These are phyloP conservation scores for Cornus suecica DNA, from an alignment of 148 eudicot species.

Conservation along the genomic window DNA sequence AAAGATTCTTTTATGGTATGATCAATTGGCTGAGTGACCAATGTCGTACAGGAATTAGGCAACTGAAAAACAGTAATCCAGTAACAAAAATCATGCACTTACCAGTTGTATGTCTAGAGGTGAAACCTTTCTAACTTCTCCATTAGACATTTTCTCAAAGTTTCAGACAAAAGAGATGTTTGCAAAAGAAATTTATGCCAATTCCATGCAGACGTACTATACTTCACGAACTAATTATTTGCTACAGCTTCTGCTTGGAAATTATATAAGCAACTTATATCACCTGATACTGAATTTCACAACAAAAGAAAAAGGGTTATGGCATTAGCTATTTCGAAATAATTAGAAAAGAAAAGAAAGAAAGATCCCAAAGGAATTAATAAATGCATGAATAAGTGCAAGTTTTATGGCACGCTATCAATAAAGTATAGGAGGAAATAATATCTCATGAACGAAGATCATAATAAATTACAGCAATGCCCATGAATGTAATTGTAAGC, in stretches of 20 bases:
- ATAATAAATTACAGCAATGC: too few species aligned
- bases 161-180: constrained; percentile 7
- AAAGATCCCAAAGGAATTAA: not conserved
- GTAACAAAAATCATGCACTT: constrained; percentile 17
- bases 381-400: not conserved
- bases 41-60: not conserved
- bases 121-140: constrained; percentile 60
- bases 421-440: too few species aligned
- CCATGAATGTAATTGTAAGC: too few species aligned
- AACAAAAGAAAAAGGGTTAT: not conserved
- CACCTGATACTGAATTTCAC: not conserved
- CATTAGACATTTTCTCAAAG: constrained; percentile 54
- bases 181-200: constrained; percentile 10
- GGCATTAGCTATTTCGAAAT: not conserved
- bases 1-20: not conserved
- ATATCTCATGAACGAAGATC: too few species aligned
- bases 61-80: not conserved
- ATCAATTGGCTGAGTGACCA: not conserved
- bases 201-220: not conserved
- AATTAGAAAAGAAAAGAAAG: not conserved
- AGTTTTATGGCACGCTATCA: not conserved
- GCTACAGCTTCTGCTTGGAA: not conserved
- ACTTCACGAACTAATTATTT: not conserved
- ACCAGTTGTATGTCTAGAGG: constrained; percentile 70
- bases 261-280: not conserved